phyloP scores from a whole-genome alignment of 371 early-diverging fungal species.

The Catenaria anguillulae region DNA sequence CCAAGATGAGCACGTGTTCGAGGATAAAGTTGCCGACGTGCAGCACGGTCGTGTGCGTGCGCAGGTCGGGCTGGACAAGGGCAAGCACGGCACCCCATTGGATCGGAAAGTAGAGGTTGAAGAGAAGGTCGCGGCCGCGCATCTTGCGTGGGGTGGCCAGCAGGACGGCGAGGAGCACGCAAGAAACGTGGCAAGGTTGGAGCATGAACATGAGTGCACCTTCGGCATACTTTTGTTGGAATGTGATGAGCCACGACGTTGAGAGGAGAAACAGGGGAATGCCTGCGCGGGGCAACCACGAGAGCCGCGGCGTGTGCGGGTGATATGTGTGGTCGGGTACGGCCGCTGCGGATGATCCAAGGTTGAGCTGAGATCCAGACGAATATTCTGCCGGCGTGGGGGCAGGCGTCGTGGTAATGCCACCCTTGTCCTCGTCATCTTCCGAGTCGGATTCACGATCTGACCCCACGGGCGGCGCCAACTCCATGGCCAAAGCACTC shows the following conservation, averaged over 20 bases:
- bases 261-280: neutral
- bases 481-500: neutral
- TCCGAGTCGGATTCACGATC: too few relatives aligned
- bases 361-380: too few relatives aligned
- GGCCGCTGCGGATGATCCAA: too few relatives aligned
- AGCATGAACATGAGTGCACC: neutral
- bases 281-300: neutral
- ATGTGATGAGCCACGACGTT: constrained; percentile 2
- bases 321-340: neutral
- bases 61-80: constrained; percentile 1
- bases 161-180: neutral
- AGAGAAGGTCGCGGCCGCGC: neutral
- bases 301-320: neutral
- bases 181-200: constrained; percentile 6
- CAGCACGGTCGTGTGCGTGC: neutral
- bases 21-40: neutral
- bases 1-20: neutral
- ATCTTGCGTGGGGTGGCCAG: neutral
- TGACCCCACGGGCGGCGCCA: too few relatives aligned
- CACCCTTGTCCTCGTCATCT: too few relatives aligned
- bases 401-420: too few relatives aligned
- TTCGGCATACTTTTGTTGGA: neutral
- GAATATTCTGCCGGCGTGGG: too few relatives aligned
- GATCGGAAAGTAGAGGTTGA: neutral
- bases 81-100: constrained; percentile 5